phyloP scores from a whole-genome alignment of 371 early-diverging fungal genomes.

The Blastocladiella emersonii region DNA sequence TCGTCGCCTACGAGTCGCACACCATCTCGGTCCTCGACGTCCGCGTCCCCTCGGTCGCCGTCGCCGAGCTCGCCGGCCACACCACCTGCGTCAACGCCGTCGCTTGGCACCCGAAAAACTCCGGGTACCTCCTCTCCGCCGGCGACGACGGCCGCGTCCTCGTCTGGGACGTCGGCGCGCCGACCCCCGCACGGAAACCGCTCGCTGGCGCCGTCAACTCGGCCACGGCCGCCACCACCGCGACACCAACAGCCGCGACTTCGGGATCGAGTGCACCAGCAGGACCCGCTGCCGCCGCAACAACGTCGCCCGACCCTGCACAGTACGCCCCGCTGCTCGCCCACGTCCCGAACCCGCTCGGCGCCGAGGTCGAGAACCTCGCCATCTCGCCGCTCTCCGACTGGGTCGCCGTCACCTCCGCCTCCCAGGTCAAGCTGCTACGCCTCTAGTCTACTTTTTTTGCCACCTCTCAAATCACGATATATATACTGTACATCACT shows the following conservation, averaged over 20 bases:
- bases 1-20: conserved; percentile 69
- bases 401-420: conserved; percentile 53
- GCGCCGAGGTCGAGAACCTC: conserved; percentile 51
- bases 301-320: conserved; percentile 39
- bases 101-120: conserved; percentile 65
- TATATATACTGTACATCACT: too few species aligned
- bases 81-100: conserved; percentile 52
- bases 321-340: background rate
- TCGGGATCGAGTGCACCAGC: too few species aligned
- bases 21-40: conserved; percentile 74
- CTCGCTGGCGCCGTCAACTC: conserved; percentile 16
- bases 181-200: conserved; percentile 14
- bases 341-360: conserved; percentile 45
- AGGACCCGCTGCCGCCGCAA: conserved; percentile 10
- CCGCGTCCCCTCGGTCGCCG: conserved; percentile 75
- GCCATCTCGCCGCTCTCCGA: conserved; percentile 55
- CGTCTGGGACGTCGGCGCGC: conserved; percentile 59
- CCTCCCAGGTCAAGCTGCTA: conserved; percentile 20
- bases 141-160: conserved; percentile 63
- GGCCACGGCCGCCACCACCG: conserved; percentile 17
- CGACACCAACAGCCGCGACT: too few species aligned
- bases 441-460: too few species aligned
- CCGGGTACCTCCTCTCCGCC: conserved; percentile 35
- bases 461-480: too few species aligned
- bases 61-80: conserved; percentile 69